These are phyloP conservation scores for Xylaria grammica DNA, from an alignment of 495 filamentous ascomycete genomes.

Conservation along the genomic window DNA sequence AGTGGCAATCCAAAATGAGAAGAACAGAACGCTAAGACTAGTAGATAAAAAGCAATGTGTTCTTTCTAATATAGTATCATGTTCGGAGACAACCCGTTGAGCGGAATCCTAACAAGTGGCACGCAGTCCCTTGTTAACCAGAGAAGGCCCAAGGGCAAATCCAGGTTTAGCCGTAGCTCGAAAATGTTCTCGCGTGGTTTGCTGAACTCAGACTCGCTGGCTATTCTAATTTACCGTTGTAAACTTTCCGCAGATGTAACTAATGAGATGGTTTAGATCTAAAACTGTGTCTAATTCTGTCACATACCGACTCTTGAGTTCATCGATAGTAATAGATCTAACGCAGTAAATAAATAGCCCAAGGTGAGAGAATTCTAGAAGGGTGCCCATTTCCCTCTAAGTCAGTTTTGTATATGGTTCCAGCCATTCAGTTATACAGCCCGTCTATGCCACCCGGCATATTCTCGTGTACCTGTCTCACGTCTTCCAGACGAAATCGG, in stretches of 20 bases:
- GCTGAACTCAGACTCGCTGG: conserved; percentile 3
- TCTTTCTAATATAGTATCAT: conserved; percentile 9
- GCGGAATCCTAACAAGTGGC: not conserved
- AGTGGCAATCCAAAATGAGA: not conserved
- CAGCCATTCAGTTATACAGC: conserved; percentile 3
- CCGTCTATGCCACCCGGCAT: conserved; percentile 6
- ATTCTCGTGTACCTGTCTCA: not conserved
- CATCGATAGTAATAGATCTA: not conserved
- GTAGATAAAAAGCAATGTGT: too few species aligned
- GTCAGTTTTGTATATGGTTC: not conserved
- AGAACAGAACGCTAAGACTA: too few species aligned
- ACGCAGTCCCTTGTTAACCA: not conserved
- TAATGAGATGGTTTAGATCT: not conserved
- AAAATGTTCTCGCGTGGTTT: conserved; percentile 6
- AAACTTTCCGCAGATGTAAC: conserved; percentile 11
- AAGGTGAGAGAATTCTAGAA: conserved; percentile 3
- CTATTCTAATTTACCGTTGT: not conserved
- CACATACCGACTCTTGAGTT: not conserved
- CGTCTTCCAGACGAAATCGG: conserved; percentile 3
- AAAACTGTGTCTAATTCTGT: not conserved
- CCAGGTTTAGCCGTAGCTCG: not conserved
- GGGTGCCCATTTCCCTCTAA: not conserved
- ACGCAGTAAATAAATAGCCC: not conserved
- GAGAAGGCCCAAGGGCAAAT: not conserved
- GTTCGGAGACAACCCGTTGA: not conserved